Evolutionary conservation across 2,329 filamentous ascomycete species (phyloP).

Genomic region (Sclerotinia trifoliorum): DNA sequence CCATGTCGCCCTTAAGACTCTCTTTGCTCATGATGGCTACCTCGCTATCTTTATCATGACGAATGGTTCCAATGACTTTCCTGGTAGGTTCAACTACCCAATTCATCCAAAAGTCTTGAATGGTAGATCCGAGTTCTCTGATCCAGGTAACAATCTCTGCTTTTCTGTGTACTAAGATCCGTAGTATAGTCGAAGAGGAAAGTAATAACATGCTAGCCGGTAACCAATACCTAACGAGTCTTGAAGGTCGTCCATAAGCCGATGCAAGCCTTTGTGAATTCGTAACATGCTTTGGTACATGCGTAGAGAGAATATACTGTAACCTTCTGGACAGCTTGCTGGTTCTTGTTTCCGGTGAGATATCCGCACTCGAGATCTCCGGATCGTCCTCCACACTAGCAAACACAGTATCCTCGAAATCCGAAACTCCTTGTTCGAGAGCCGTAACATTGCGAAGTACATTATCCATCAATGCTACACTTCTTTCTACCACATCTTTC

Average conservation of each 20-base stretch:
- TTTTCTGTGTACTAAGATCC: conserved; percentile 69
- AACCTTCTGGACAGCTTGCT: conserved; percentile 65
- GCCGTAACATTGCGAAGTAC: conserved; percentile 71
- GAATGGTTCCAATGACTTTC: conserved; percentile 85
- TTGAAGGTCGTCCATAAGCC: conserved; percentile 72
- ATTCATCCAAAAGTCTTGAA: conserved; percentile 90
- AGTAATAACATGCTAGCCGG: conserved; percentile 68
- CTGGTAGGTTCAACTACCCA: conserved; percentile 87
- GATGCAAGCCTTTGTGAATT: conserved; percentile 56
- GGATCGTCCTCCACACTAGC: conserved; percentile 60
- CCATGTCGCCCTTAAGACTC: conserved; percentile 84
- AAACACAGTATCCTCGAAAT: conserved; percentile 67
- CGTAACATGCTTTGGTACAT: conserved; percentile 65
- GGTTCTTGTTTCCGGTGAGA: conserved; percentile 40
- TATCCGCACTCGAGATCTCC: conserved; percentile 52
- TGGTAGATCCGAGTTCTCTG: conserved; percentile 71
- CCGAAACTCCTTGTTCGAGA: conserved; percentile 59
- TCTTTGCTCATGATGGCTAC: conserved; percentile 96
- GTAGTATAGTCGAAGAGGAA: conserved; percentile 83
- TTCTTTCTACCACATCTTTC: conserved; percentile 76
- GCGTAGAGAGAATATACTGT: conserved; percentile 64
- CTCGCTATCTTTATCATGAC: conserved; percentile 87
- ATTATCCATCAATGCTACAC: conserved; percentile 81
- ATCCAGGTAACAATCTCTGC: conserved; percentile 81
- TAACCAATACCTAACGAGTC: conserved; percentile 83